Evolutionary conservation across 2,329 filamentous ascomycete genomes (phyloP).

Genomic region (Whalleya microplaca): DNA sequence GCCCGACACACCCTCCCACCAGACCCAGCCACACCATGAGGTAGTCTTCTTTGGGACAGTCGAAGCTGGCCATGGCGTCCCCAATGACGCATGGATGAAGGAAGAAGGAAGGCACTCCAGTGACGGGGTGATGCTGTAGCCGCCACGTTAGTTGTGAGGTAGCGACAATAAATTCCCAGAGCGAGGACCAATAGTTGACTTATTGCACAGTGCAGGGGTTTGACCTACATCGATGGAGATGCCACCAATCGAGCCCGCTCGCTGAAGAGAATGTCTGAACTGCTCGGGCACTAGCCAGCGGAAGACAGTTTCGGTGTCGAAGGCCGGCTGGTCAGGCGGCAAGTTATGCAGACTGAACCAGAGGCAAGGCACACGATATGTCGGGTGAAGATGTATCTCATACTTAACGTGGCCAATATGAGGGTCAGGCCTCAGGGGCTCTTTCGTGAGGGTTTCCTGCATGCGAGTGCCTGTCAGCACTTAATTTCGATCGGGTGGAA

Average conservation of each 20-base stretch:
- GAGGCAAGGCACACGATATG: conserved; percentile 74
- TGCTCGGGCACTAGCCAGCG: conserved; percentile 69
- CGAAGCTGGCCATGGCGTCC: conserved; percentile 73
- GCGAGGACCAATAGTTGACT: conserved; percentile 39
- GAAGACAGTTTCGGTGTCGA: conserved; percentile 72
- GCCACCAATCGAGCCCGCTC: conserved; percentile 68
- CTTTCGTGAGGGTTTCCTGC: conserved; percentile 47
- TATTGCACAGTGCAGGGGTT: conserved; percentile 33
- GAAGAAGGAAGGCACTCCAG: conserved; percentile 80
- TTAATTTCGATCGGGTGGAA: not conserved
- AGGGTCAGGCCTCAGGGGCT: conserved; percentile 31
- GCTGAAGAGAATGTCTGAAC: conserved; percentile 64
- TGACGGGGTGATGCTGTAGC: conserved; percentile 78
- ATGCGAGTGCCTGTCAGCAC: conserved; percentile 34
- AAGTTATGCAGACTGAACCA: conserved; percentile 72
- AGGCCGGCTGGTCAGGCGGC: conserved; percentile 57
- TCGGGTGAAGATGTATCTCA: conserved; percentile 75
- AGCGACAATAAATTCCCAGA: conserved; percentile 46
- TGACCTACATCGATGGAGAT: conserved; percentile 76
- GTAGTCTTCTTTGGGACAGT: conserved; percentile 69
- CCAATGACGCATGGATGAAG: conserved; percentile 91
- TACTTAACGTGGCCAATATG: conserved; percentile 62
- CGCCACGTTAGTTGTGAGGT: conserved; percentile 39
- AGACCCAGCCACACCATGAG: conserved; percentile 89
- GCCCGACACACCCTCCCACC: conserved; percentile 77